A percentile compares a stretch with the other conserved stretches of the same genome.
phyloP scores from a whole-genome alignment of 306 rosid genomes.

The Cucurbita moschata region DNA sequence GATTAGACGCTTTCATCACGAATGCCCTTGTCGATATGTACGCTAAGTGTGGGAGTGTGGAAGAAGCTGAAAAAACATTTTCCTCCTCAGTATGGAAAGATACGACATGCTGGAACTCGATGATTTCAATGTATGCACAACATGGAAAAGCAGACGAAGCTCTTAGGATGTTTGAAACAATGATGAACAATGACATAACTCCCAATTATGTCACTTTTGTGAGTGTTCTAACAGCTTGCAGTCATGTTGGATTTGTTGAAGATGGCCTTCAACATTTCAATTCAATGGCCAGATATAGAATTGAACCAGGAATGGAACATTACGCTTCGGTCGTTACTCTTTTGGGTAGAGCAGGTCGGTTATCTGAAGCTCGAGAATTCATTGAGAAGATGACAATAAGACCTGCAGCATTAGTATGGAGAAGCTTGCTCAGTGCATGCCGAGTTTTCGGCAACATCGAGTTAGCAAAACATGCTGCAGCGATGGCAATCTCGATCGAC shows the following conservation, averaged over 20 bases:
- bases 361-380: constrained; percentile 54
- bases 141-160: constrained; percentile 74
- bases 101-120: constrained; percentile 80
- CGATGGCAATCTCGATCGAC: constrained; percentile 63
- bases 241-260: constrained; percentile 71
- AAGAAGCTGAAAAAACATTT: constrained; percentile 50
- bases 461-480: constrained; percentile 65
- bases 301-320: constrained; percentile 67
- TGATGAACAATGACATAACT: constrained; percentile 34
- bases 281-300: constrained; percentile 43
- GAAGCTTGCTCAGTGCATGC: constrained; percentile 83
- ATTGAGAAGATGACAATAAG: constrained; percentile 57
- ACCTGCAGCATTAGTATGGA: constrained; percentile 71
- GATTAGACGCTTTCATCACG: constrained; percentile 49
- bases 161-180: constrained; percentile 35
- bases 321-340: constrained; percentile 80
- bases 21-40: constrained; percentile 79
- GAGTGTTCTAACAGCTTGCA: constrained; percentile 67
- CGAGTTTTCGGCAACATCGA: constrained; percentile 57
- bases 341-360: constrained; percentile 56
- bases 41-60: constrained; percentile 66
- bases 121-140: constrained; percentile 69
- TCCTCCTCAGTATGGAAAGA: constrained; percentile 33
- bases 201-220: constrained; percentile 76
- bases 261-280: constrained; percentile 53